Base-by-base conservation (phyloP, 306 rosid species). In the Erythrophleum fordii region DNA sequence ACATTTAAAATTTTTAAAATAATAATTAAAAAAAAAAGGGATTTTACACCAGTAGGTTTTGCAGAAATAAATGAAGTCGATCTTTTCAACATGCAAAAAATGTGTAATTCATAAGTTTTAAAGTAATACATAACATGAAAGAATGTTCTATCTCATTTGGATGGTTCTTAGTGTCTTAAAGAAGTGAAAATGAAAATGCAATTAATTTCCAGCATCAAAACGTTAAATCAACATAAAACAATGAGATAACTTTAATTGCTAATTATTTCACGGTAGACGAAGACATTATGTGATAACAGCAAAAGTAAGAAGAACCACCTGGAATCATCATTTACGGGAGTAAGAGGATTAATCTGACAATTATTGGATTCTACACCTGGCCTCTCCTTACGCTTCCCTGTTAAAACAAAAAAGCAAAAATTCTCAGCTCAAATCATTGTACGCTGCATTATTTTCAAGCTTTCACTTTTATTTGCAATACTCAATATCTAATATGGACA, bases 361-460 rank as follows among this genome's bases (percentile, higher is more conserved):
- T 81, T 89, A 82, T 66, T 72, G 48, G 80, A 84, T 65, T 86
- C 91, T 77, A 53, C 87, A 80, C 87, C 73, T 6, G 83, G 41
- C 37, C 97, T 89, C 75, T 84, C 97, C 73, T 95, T 91, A 76
- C 97, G 91, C 83, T 95, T 94, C 85, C 97, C 97, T 94, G 86
- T 29, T 20, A 83, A 68, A 23, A 58, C 28, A 58, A 73, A 4
- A 66, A 67, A 29, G 17, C 8, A 25, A 22, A 45, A 85, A 14
- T 5, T 8, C 26, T 28, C 71, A 72, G 26, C 9, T 53, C 52
- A 26, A 26, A 23, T 41, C 82, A 73, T 5, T 41, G n/a, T 8
- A 59, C 49, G 17, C 77, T 25, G 51, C 75, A 65, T 56, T 23
- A 41, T 42, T 59, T 62, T 49, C 31, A n/a, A 70, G 72, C 37